phyloP scores from a whole-genome alignment of 768 basidiomycete species.

The Auriculariales sp. region DNA sequence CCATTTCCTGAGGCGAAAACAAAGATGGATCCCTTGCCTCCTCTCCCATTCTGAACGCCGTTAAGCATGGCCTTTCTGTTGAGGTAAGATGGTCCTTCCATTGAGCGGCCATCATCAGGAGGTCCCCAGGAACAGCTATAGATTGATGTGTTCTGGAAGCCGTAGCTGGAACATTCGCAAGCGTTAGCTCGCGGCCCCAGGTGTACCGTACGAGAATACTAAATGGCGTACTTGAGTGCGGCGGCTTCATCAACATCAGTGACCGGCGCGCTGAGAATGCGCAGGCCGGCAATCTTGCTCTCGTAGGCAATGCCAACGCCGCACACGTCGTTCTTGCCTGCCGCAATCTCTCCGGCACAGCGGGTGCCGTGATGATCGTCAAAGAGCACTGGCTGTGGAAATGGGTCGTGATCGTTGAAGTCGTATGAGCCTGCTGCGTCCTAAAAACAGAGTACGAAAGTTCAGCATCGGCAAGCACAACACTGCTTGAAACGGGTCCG shows the following conservation, averaged over 20 bases:
- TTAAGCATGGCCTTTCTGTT: conserved; percentile 91
- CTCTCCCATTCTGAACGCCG: conserved; percentile 80
- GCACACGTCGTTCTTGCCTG: conserved; percentile 82
- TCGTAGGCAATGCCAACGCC: conserved; percentile 89
- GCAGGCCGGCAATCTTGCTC: conserved; percentile 76
- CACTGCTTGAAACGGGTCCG: not conserved
- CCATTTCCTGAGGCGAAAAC: conserved; percentile 98
- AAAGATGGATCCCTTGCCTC: conserved; percentile 82
- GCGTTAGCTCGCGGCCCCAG: too few relatives aligned
- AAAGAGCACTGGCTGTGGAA: conserved; percentile 74
- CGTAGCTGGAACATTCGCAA: conserved; percentile 43
- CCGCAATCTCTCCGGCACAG: conserved; percentile 94
- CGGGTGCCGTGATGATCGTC: conserved; percentile 97
- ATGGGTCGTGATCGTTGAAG: conserved; percentile 82
- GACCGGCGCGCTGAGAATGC: conserved; percentile 90
- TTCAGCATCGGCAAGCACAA: not conserved
- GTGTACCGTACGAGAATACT: not conserved
- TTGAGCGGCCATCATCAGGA: conserved; percentile 82
- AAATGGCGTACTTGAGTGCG: conserved; percentile 45
- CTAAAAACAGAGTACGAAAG: conserved; percentile 22
- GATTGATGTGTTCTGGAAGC: conserved; percentile 80
- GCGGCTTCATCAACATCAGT: conserved; percentile 93
- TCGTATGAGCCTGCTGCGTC: conserved; percentile 82
- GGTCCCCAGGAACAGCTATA: conserved; percentile 99
- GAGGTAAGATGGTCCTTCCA: conserved; percentile 87